Evolutionary conservation across 2,329 filamentous ascomycete species (phyloP), one percentile per base, ranked within the genome.

Genomic region (Neurospora sp.): DNA sequence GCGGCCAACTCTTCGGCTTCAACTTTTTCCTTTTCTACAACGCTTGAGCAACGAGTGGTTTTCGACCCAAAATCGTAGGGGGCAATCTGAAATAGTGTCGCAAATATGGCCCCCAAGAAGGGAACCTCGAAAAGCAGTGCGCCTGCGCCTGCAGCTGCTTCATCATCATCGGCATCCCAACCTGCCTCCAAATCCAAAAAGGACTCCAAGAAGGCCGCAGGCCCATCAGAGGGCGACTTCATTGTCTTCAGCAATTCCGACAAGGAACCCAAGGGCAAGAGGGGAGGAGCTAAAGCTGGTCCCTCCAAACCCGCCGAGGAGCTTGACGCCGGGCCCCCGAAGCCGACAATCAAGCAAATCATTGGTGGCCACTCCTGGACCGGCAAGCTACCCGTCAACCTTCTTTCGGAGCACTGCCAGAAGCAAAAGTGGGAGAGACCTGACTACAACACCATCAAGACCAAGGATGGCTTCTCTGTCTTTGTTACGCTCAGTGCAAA

Each of bases 301-400:
- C 73, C 72, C 36, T 66, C 38, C 66, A 70, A 68, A 37, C 28
- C 68, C 12, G 28, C 68, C 19, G 68, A 37, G 76, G 71, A 70
- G 37, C 72, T 73, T 70, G 69, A 74, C 75, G 73, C 81, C 2
- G 84, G 80, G 0, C 85, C 85, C 3, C 86, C 86, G 0, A 88
- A 89, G 74, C 88, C 87, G 15, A 89, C 89, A 1, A 86, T 86
- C 65, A 90, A 91, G 80, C 92, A 96, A 75, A 83, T 99, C 74
- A 97, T 99, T 77, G 96, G 93, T 57, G 96, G 96, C 67, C 89
- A 93, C 70, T 97, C 93, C 75, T 99, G 96, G 96, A 99, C 96
- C 0, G 96, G 96, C 52, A 99, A 99, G 79, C 83, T 99, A 39
- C 96, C 96, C 1, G 92, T 97, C 73, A 97, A 97, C 78, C 86